These are phyloP conservation scores for Thelonectria blattea DNA, from an alignment of 2,329 filamentous ascomycete species.

Conservation along the genomic window DNA sequence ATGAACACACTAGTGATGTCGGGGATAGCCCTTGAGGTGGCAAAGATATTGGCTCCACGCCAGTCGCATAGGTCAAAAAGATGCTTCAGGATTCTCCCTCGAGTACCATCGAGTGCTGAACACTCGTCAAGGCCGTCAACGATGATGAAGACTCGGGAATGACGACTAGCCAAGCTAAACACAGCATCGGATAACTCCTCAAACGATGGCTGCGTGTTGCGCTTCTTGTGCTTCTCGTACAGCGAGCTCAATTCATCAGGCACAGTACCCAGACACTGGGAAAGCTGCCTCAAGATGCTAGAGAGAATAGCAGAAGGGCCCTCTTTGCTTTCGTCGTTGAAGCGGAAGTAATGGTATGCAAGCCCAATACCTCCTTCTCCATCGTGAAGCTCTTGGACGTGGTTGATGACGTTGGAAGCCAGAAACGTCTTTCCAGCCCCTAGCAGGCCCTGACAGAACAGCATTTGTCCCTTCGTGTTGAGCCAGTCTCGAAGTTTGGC, in stretches of 20 bases:
- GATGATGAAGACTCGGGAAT: slow-evolving; percentile 9
- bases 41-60: neutral
- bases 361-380: neutral
- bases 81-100: neutral
- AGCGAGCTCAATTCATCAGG: slow-evolving; percentile 2
- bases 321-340: neutral
- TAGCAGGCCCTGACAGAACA: slow-evolving; percentile 12
- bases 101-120: neutral
- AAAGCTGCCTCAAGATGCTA: slow-evolving; percentile 10
- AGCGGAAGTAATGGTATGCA: slow-evolving; percentile 10
- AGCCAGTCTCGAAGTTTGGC: neutral
- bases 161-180: neutral
- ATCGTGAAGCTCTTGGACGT: neutral
- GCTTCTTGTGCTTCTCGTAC: slow-evolving; percentile 8
- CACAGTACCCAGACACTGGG: neutral
- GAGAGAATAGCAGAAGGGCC: neutral
- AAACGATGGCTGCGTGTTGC: neutral
- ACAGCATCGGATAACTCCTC: neutral
- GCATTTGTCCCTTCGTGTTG: neutral
- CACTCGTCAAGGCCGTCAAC: slow-evolving; percentile 16
- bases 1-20: neutral
- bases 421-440: slow-evolving; percentile 13
- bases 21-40: neutral
- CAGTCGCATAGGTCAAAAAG: neutral
- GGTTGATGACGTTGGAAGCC: slow-evolving; percentile 1